Conservation (phyloP, 176 grass and related monocot species). For the Aegilops speltoides region DNA sequence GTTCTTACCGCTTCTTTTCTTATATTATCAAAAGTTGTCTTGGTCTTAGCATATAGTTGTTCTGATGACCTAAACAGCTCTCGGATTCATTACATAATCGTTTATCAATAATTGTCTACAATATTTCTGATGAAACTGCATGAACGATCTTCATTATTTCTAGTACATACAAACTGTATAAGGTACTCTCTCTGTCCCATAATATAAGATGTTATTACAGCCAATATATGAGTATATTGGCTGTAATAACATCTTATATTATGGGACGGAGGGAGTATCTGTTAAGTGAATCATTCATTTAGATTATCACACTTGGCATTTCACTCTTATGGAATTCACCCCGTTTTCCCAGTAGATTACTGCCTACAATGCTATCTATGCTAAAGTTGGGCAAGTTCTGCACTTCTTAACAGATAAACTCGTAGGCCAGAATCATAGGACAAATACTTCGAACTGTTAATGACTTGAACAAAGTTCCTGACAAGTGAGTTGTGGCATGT, state of each 20-base stretch:
- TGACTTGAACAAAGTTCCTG: constrained; percentile 13
- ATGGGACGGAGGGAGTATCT: too few relatives aligned
- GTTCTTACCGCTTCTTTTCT: not conserved
- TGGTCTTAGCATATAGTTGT: not conserved
- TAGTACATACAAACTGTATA: not conserved
- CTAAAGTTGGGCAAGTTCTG: not conserved
- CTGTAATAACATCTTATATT: too few relatives aligned
- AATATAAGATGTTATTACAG: too few relatives aligned
- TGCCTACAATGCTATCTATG: not conserved
- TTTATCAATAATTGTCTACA: not conserved
- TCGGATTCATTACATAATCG: not conserved
- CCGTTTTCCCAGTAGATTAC: not conserved
- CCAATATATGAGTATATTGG: too few relatives aligned
- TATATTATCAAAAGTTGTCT: not conserved
- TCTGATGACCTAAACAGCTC: not conserved
- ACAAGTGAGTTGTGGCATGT: constrained; percentile 33
- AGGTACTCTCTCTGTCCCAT: not conserved
- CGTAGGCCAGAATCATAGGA: not conserved
- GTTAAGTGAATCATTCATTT: not conserved
- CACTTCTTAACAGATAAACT: not conserved
- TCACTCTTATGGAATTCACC: not conserved
- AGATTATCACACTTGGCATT: not conserved
- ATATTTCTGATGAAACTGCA: not conserved
- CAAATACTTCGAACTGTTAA: not conserved
- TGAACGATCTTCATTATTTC: not conserved